These are phyloP conservation scores for Colletotrichum aenigma DNA, from an alignment of 2,329 filamentous ascomycete genomes.

Conservation along the genomic window DNA sequence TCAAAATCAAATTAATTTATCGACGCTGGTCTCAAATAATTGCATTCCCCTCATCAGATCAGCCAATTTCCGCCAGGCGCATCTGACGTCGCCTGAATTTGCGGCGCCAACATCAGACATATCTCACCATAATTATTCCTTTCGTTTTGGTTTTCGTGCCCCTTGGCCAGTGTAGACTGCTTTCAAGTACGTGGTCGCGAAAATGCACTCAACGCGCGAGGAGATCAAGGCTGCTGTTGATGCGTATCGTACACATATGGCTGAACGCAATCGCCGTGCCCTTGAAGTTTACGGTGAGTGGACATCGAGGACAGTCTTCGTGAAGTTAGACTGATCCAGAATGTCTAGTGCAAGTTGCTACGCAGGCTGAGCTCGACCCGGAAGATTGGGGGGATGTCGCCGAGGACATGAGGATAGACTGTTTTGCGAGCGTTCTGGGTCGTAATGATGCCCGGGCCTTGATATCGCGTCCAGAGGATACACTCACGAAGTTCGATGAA, in stretches of 20 bases:
- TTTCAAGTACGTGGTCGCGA: too few relatives aligned
- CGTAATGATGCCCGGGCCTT: background rate
- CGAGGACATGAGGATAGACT: background rate
- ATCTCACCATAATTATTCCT: too few relatives aligned
- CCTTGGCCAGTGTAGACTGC: too few relatives aligned
- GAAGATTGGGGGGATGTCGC: background rate
- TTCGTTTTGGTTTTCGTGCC: too few relatives aligned
- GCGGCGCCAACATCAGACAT: too few relatives aligned
- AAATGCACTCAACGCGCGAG: background rate
- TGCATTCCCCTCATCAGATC: too few relatives aligned
- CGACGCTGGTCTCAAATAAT: too few relatives aligned
- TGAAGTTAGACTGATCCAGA: background rate
- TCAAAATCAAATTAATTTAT: too few relatives aligned
- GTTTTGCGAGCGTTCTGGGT: background rate
- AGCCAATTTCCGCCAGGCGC: too few relatives aligned
- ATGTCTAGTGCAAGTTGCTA: background rate
- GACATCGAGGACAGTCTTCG: accelerated
- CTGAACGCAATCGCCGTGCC: background rate
- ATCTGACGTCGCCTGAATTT: too few relatives aligned
- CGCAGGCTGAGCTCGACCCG: background rate
- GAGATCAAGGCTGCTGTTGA: background rate
- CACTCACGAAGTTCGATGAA: background rate
- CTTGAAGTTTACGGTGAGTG: background rate
- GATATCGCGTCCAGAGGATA: background rate
- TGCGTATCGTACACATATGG: background rate